These are phyloP conservation scores for Mycena galericulata DNA, from an alignment of 768 basidiomycete genomes.

Conservation along the genomic window DNA sequence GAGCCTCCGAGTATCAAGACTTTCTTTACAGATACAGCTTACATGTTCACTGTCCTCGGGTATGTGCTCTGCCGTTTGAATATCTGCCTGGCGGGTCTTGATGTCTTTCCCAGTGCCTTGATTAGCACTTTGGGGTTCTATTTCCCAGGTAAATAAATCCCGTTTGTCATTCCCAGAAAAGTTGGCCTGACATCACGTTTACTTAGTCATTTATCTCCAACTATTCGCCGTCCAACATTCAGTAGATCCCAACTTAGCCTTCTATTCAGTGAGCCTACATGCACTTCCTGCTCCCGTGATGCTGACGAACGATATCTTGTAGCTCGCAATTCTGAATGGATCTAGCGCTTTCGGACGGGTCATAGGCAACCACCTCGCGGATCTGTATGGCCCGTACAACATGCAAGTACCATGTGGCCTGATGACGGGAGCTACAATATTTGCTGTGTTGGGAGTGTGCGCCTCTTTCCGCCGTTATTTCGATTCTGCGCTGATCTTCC, in stretches of 20 bases:
- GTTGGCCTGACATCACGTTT: background rate
- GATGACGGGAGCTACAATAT: conserved; percentile 7
- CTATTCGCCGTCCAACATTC: conserved; percentile 28
- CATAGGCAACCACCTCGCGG: conserved; percentile 7
- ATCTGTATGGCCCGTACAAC: conserved; percentile 12
- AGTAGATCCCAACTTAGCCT: conserved; percentile 10
- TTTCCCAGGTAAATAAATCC: conserved; percentile 11
- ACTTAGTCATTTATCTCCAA: conserved; percentile 23
- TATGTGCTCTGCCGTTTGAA: background rate
- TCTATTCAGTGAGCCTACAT: conserved; percentile 22
- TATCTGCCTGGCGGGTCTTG: background rate
- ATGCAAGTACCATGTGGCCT: conserved; percentile 16
- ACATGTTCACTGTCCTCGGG: conserved; percentile 20
- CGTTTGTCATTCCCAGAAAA: background rate
- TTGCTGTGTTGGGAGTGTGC: conserved; percentile 4
- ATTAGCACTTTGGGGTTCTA: conserved; percentile 19
- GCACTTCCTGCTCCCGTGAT: too few relatives aligned
- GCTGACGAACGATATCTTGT: background rate
- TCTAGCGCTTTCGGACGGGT: conserved; percentile 14
- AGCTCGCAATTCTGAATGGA: conserved; percentile 12
- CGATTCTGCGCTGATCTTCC: background rate
- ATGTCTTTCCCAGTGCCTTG: conserved; percentile 7
- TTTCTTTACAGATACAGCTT: conserved; percentile 26
- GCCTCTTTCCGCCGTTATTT: background rate
- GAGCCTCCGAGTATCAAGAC: conserved; percentile 14